Evolutionary conservation across 192 early-diverging fungal species (phyloP), one percentile per base, ranked within the genome.

Genomic region (Paraglomus occultum): DNA sequence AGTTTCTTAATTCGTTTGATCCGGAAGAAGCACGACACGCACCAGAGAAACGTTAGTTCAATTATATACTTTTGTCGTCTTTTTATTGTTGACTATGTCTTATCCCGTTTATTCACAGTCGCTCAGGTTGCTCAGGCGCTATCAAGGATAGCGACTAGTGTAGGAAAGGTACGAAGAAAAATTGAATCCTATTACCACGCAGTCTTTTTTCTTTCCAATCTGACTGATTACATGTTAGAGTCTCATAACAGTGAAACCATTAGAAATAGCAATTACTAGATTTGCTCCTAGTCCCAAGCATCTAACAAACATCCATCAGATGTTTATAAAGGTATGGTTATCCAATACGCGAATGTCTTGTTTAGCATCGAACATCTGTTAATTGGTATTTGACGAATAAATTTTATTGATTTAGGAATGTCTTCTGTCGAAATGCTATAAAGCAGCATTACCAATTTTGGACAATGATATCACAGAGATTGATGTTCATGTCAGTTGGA

Each of bases 381-480:
- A 31, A 31, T 31, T 31, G 14, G 10, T 43, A 59, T 23, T 59
- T n/a, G 8, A 18, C 57, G 43, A 23, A 23, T 54, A 10, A 31
- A 31, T 47, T 17, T 44, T 39, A n/a, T 49, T 20, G 43, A 22
- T 54, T 51, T 69, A 84, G 81, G 74, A 74, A 38, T 83, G 79
- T 64, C 14, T 85, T 20, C 51, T 84, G 61, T 73, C 75, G 48
- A 83, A 80, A 59, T 75, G 75, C 22, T 82, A 82, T 57, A 82
- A 71, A 18, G 81, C 80, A 55, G 76, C 82, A 20, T 23, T 83
- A 1, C 74, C 73, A 23, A 80, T 86, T 18, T 67, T 86, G 9
- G 71, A 86, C 39, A 72, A 67, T 15, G 81, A 83, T 55, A 83
- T 86, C 39, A 76, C 77, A 11, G 76, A 83, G 38, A 76, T 86